phyloP scores from a whole-genome alignment of 495 filamentous ascomycete species.

The Symbiotaphrina buchneri region DNA sequence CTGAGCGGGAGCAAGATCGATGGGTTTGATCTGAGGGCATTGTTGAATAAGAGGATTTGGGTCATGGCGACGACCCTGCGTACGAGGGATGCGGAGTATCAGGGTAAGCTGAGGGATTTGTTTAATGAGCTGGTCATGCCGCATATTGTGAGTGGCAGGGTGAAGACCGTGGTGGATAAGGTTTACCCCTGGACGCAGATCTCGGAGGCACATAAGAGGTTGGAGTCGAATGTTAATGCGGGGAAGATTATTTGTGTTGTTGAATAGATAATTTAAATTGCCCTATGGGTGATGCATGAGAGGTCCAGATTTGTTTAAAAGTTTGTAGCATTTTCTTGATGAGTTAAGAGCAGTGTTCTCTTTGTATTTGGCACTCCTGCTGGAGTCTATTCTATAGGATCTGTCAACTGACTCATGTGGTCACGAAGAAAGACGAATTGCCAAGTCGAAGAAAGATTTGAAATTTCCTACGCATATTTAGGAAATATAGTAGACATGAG shows the following conservation, averaged over 20 bases:
- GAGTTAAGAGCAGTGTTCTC: too few species aligned
- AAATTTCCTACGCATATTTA: too few species aligned
- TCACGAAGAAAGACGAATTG: too few species aligned
- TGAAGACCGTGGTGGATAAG: constrained; percentile 55
- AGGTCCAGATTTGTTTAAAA: too few species aligned
- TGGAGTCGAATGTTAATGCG: constrained; percentile 65
- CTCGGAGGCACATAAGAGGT: constrained; percentile 51
- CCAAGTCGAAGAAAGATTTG: too few species aligned
- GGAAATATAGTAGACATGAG: too few species aligned
- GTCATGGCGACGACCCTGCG: constrained; percentile 66
- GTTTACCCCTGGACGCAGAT: constrained; percentile 65
- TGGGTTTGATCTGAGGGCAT: constrained; percentile 40
- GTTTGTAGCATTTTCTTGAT: too few species aligned
- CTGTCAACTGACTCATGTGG: too few species aligned
- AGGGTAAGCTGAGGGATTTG: constrained; percentile 50
- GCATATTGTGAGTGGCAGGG: constrained; percentile 32
- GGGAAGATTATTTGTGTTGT: constrained; percentile 70
- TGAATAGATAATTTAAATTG: too few species aligned
- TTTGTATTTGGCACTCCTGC: too few species aligned
- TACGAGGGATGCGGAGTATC: constrained; percentile 59
- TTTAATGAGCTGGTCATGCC: constrained; percentile 51
- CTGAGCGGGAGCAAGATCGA: constrained; percentile 43
- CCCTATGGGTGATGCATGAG: too few species aligned
- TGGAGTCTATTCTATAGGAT: too few species aligned
- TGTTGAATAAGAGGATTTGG: constrained; percentile 53